phyloP scores from a whole-genome alignment of 345 rosid species.

The Limnanthes douglasii region DNA sequence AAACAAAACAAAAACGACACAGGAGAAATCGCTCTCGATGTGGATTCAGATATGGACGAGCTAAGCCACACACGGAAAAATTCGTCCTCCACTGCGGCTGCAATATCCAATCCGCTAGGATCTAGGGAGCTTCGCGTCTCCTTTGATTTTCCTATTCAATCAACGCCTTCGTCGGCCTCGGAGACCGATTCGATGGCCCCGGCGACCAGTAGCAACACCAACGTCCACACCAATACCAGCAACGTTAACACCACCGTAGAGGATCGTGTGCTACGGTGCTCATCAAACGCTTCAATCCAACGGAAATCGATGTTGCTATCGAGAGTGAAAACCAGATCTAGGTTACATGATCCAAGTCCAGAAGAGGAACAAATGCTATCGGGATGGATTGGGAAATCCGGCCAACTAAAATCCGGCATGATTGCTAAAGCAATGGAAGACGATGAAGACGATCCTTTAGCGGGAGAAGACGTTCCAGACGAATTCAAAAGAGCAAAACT shows the following conservation, averaged over 20 bases:
- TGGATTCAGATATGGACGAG: constrained; percentile 58
- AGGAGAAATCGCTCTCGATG: constrained; percentile 55
- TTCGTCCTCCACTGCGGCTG: constrained; percentile 7
- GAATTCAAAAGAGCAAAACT: constrained; percentile 28
- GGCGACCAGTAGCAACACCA: constrained; percentile 9
- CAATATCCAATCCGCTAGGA: constrained; percentile 7
- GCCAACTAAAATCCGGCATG: constrained; percentile 34
- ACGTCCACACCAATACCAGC: background rate
- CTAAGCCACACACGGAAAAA: background rate
- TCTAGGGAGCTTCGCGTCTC: constrained; percentile 35
- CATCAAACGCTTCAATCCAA: constrained; percentile 35
- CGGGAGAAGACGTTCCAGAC: constrained; percentile 58
- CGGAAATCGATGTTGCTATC: constrained; percentile 25
- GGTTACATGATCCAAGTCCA: constrained; percentile 56
- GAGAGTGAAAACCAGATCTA: constrained; percentile 42
- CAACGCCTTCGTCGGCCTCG: no score
- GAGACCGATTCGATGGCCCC: constrained; percentile 7
- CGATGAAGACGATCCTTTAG: constrained; percentile 66
- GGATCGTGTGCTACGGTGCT: constrained; percentile 28
- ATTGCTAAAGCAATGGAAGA: constrained; percentile 16
- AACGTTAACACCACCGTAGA: background rate
- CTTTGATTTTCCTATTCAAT: constrained; percentile 18
- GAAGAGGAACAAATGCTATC: constrained; percentile 25
- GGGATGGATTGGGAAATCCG: constrained; percentile 33
- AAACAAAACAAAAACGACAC: constrained; percentile 7